Evolutionary conservation across 345 rosid genomes (phyloP).

Genomic region (Populus davidiana): DNA sequence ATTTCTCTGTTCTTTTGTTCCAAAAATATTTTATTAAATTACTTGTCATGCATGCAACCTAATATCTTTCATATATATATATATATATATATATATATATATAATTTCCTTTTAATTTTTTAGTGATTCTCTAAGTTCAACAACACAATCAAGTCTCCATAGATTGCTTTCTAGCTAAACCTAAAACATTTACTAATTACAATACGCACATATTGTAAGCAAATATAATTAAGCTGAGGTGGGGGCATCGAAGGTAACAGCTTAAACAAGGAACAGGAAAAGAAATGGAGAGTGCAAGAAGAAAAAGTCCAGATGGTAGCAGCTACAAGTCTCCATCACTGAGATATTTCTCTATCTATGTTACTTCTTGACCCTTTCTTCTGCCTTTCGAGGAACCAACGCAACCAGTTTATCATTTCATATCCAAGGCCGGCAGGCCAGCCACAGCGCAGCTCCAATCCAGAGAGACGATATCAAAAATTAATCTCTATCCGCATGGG

Average conservation of each 20-base stretch:
- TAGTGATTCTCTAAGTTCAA: too few relatives aligned
- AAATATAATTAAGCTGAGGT: neutral
- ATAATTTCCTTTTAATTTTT: too few relatives aligned
- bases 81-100: too few relatives aligned
- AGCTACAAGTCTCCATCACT: neutral
- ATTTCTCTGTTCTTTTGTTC: too few relatives aligned
- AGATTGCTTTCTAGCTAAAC: too few relatives aligned
- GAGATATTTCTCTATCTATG: neutral
- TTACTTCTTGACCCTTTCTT: neutral
- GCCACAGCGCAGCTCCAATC: neutral
- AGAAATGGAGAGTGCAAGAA: neutral
- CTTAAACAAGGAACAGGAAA: neutral
- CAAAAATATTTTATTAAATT: too few relatives aligned
- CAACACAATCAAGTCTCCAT: too few relatives aligned
- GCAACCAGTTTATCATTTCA: neutral
- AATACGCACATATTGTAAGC: too few relatives aligned
- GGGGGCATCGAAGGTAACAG: neutral
- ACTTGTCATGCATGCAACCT: too few relatives aligned
- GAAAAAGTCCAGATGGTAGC: neutral
- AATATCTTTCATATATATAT: too few relatives aligned
- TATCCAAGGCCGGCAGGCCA: neutral
- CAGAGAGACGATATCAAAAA: neutral
- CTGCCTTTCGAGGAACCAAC: neutral
- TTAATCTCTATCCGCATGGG: conserved; percentile 8
- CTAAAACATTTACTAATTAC: too few relatives aligned